These are phyloP conservation scores for Aspergillus aculeatus DNA, from an alignment of 2,329 filamentous ascomycete genomes.

Conservation along the genomic window DNA sequence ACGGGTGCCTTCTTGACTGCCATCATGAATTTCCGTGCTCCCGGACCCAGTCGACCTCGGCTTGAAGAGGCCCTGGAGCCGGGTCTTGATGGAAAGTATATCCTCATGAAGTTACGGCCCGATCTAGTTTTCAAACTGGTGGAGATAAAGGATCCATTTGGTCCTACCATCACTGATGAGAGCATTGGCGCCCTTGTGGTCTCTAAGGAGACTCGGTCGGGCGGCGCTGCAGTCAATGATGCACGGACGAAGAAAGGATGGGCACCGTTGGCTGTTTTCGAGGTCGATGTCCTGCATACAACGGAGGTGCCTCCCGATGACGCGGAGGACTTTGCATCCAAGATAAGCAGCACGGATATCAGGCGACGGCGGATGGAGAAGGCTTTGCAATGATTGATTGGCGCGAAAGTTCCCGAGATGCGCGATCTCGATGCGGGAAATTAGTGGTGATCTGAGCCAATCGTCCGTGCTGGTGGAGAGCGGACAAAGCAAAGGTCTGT, in stretches of 20 bases:
- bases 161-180: conserved; percentile 82
- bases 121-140: conserved; percentile 73
- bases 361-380: conserved; percentile 51
- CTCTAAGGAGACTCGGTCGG: conserved; percentile 81
- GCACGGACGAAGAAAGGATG: conserved; percentile 74
- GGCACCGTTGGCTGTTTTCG: conserved; percentile 73
- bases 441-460: not conserved
- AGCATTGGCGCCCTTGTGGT: conserved; percentile 78
- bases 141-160: conserved; percentile 82
- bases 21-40: conserved; percentile 59
- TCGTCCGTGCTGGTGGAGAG: not conserved
- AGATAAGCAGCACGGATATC: conserved; percentile 91
- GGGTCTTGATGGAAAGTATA: conserved; percentile 41
- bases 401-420: not conserved
- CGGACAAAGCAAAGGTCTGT: not conserved
- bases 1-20: conserved; percentile 69
- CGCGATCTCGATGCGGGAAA: not conserved
- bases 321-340: conserved; percentile 68
- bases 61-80: conserved; percentile 35
- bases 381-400: conserved; percentile 28
- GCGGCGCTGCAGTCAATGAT: conserved; percentile 83
- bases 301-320: conserved; percentile 52
- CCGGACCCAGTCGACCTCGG: conserved; percentile 37
- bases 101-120: conserved; percentile 53
- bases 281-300: conserved; percentile 82